Evolutionary conservation across 805 yeast species (phyloP), one percentile per base, ranked within the genome.

Genomic region (Lachancea fermentati): DNA sequence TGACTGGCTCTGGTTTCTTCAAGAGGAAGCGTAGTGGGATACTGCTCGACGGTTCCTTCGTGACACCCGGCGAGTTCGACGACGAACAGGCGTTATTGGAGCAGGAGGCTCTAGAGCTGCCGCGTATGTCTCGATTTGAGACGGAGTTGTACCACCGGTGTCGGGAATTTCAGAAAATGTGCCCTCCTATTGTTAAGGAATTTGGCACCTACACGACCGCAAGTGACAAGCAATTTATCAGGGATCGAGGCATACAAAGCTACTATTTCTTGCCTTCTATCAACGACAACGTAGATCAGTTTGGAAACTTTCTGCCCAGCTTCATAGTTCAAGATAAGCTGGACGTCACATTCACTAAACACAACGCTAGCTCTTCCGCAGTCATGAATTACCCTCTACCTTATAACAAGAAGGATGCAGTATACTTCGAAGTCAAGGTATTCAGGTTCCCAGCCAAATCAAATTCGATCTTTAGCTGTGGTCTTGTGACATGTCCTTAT

Each of bases 401-500:
- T 1, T 50, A 47, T 32, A 62, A 61, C 55, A 78, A 73, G 46
- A 88, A 85, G 57, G 81, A 76, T 36, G 73, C 76, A 0, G 75
- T 81, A 6, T 84, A 84, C 55, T 84, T 81, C 55, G 94, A 84
- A 58, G 71, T 70, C 7, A 77, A 77, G 49, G 50, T 76, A 1
- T 71, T 65, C 49, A 71, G 66, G 14, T 62, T 66, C 32, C 43
- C 44, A 9, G 35, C 42, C 16, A 38, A 43, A 14, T 49, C 67
- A 2, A 74, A 72, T 41, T 71, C 79, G 1, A 72, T 73, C 26
- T 70, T 83, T 42, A 71, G 81, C 22, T 68, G 84, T 34, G 93
- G 94, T 0, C 64, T 84, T 19, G 73, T 76, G 7, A 78, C 91
- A 0, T 75, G 72, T 47, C 91, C 93, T 2, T 81, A 81, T 51